Percentiles rank a stretch among this genome's conserved stretches.
Evolutionary conservation across 257 asterid genomes (phyloP).

Genomic region (Primulina tabacum): DNA sequence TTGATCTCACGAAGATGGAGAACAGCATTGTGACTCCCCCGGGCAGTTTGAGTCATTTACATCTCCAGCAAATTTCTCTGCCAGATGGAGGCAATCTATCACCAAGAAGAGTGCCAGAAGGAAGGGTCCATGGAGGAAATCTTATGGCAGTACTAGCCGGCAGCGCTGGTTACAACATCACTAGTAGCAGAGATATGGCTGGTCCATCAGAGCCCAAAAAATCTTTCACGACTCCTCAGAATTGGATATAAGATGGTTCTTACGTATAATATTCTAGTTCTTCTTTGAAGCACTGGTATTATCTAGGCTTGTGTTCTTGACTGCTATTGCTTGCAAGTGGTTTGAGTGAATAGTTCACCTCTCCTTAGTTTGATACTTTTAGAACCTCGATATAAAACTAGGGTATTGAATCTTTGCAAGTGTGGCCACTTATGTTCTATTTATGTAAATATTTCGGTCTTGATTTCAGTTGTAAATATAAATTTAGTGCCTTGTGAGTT

Average conservation of each 20-base stretch:
- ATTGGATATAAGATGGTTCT: conserved; percentile 49
- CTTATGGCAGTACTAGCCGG: conserved; percentile 58
- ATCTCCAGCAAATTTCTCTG: conserved; percentile 29
- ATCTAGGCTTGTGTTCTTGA: conserved; percentile 16
- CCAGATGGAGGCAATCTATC: conserved; percentile 33
- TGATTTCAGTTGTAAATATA: neutral
- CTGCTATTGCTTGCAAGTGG: conserved; percentile 23
- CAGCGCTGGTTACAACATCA: conserved; percentile 33
- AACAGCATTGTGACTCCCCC: conserved; percentile 29
- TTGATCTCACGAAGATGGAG: conserved; percentile 31
- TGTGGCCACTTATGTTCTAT: conserved; percentile 25
- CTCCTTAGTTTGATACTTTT: conserved; percentile 25
- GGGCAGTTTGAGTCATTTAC: conserved; percentile 30
- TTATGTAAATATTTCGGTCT: conserved; percentile 42
- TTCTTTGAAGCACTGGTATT: conserved; percentile 10
- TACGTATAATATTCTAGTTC: conserved; percentile 16
- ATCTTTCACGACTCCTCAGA: conserved; percentile 40
- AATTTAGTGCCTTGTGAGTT: neutral
- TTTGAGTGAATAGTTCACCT: conserved; percentile 24
- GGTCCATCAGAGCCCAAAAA: conserved; percentile 41
- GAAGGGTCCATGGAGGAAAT: conserved; percentile 94
- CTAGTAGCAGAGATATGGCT: conserved; percentile 29
- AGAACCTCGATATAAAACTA: conserved; percentile 9
- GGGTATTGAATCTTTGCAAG: conserved; percentile 28
- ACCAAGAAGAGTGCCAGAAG: conserved; percentile 60